phyloP scores from a whole-genome alignment of 2,329 filamentous ascomycete genomes.

The Emydomyces testavorans region DNA sequence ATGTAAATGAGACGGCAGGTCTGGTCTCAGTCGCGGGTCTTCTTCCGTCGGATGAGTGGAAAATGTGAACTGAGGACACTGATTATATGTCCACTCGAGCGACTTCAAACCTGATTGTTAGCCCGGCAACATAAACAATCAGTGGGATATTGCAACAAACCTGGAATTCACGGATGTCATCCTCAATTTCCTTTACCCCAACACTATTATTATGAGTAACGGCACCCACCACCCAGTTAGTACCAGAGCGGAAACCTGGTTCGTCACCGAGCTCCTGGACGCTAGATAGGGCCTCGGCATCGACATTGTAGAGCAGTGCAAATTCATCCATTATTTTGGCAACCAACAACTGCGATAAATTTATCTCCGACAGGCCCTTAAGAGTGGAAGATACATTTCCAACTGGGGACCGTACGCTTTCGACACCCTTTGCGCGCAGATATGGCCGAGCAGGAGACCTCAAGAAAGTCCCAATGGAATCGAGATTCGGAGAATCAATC shows the following conservation, averaged over 20 bases:
- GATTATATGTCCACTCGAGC: conserved; percentile 61
- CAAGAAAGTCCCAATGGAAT: conserved; percentile 56
- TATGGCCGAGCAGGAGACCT: conserved; percentile 65
- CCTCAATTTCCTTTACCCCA: conserved; percentile 43
- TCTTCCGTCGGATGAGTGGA: conserved; percentile 49
- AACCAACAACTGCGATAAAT: conserved; percentile 40
- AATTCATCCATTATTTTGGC: conserved; percentile 56
- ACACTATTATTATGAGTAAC: conserved; percentile 43
- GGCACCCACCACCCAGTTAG: conserved; percentile 31
- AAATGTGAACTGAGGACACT: conserved; percentile 75
- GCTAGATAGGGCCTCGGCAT: conserved; percentile 25
- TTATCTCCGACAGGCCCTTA: conserved; percentile 33
- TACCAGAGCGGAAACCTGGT: conserved; percentile 26
- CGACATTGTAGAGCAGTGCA: conserved; percentile 49
- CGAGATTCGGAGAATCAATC: conserved; percentile 62
- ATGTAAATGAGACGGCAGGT: conserved; percentile 40
- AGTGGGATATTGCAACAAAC: conserved; percentile 32
- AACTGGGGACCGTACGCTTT: conserved; percentile 78
- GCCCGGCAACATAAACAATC: not conserved
- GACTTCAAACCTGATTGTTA: conserved; percentile 24
- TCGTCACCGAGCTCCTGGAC: conserved; percentile 28
- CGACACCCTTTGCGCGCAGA: conserved; percentile 73
- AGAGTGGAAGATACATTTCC: conserved; percentile 58
- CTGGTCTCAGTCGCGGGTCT: conserved; percentile 46
- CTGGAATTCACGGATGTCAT: conserved; percentile 48